Conservation (phyloP, 148 eudicot species). For the Diospyros lotus region DNA sequence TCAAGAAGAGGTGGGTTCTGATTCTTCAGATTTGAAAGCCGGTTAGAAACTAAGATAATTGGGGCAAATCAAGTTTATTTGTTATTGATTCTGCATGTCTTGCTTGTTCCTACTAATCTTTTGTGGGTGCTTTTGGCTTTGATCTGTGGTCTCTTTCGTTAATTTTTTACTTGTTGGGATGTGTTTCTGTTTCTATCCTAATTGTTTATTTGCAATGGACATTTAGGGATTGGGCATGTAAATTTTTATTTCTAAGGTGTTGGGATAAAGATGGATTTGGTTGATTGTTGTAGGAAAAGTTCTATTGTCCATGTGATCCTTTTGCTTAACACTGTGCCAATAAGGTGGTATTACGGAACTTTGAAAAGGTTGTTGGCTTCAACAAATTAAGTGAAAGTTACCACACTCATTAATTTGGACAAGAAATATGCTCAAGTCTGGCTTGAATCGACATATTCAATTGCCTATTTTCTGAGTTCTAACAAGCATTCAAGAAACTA, state of each 20-base stretch:
- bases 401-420: not conserved
- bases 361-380: not conserved
- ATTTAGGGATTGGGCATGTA: no score
- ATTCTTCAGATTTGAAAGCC: not conserved
- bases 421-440: not conserved
- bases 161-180: no score
- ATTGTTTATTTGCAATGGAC: no score
- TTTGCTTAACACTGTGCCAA: not conserved
- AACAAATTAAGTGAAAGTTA: no score
- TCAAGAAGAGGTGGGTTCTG: not conserved
- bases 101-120: not conserved
- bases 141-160: not conserved
- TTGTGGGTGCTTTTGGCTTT: not conserved
- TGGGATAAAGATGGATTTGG: no score
- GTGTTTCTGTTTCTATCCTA: no score
- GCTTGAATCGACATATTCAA: not conserved
- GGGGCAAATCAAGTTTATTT: constrained; percentile 5
- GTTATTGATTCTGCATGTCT: not conserved
- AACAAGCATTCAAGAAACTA: not conserved
- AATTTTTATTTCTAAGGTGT: no score
- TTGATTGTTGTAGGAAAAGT: no score
- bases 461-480: not conserved
- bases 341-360: not conserved
- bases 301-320: no score
- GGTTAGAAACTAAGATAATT: not conserved